Conservation (phyloP, 345 rosid species). For the Kandelia obovata region DNA sequence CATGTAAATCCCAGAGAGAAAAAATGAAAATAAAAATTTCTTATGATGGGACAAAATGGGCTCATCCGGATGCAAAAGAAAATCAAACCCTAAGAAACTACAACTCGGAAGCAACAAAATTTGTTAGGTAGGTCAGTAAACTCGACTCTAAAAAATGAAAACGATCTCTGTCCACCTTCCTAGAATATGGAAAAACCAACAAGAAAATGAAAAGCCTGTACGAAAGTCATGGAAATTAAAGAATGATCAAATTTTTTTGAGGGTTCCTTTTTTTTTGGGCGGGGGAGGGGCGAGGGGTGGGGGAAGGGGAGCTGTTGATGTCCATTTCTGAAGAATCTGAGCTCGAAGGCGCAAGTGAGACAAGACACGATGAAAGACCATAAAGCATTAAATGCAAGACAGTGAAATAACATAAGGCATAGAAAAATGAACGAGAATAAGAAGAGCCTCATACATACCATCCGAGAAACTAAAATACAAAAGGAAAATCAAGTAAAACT, state of each 20-base stretch:
- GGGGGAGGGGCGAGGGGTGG: no score
- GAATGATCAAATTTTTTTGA: no score
- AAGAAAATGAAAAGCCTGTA: no score
- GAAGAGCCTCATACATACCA: no score
- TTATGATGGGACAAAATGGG: not conserved
- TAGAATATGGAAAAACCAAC: no score
- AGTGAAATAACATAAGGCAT: slow-evolving; percentile 28
- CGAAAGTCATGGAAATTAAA: no score
- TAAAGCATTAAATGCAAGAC: slow-evolving; percentile 30
- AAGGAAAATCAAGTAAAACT: slow-evolving; percentile 10
- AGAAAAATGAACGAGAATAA: not conserved
- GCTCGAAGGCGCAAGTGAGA: not conserved
- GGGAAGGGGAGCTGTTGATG: not conserved
- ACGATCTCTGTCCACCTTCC: no score
- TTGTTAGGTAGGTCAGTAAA: no score
- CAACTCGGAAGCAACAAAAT: not conserved
- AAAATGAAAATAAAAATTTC: not conserved
- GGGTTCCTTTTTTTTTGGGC: no score
- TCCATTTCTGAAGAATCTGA: not conserved
- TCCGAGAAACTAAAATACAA: not conserved
- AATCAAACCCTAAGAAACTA: not conserved
- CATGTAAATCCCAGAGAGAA: not conserved
- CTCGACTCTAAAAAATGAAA: no score
- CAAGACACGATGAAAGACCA: slow-evolving; percentile 11
- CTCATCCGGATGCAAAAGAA: no score